These are phyloP conservation scores for Artemisia tridentata DNA, from an alignment of 129 eudicot genomes.

Conservation along the genomic window DNA sequence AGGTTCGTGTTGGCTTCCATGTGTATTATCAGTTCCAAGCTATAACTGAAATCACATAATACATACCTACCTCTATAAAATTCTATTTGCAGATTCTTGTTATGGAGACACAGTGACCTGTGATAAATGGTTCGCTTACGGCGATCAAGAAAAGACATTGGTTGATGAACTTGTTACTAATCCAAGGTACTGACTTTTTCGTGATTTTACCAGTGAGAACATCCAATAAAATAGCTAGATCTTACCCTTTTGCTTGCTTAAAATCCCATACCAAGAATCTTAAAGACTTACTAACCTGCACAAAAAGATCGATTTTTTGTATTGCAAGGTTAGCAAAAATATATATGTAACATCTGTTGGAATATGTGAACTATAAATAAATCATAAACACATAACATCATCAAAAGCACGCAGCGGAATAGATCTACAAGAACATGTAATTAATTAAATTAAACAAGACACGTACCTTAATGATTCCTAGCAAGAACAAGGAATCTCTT, in stretches of 20 bases:
- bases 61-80: not conserved
- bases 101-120: conserved; percentile 14
- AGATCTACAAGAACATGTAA: too few species aligned
- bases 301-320: not conserved
- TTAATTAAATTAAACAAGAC: too few species aligned
- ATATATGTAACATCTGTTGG: conserved; percentile 12
- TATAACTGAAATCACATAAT: not conserved
- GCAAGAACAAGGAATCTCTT: too few species aligned
- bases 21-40: not conserved
- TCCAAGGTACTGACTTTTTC: conserved; percentile 26
- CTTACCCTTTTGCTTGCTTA: conserved; percentile 18
- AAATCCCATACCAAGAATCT: conserved; percentile 9
- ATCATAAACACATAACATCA: too few species aligned
- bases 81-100: conserved; percentile 34
- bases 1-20: conserved; percentile 32
- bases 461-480: too few species aligned
- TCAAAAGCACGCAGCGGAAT: too few species aligned
- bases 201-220: not conserved
- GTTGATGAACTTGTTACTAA: conserved; percentile 38
- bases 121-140: conserved; percentile 40
- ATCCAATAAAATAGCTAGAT: not conserved
- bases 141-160: conserved; percentile 36
- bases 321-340: conserved; percentile 11
- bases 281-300: conserved; percentile 11
- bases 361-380: too few species aligned